Base-by-base conservation (phyloP, 1,139 yeast species). In the Debaryomyces fabryi region DNA sequence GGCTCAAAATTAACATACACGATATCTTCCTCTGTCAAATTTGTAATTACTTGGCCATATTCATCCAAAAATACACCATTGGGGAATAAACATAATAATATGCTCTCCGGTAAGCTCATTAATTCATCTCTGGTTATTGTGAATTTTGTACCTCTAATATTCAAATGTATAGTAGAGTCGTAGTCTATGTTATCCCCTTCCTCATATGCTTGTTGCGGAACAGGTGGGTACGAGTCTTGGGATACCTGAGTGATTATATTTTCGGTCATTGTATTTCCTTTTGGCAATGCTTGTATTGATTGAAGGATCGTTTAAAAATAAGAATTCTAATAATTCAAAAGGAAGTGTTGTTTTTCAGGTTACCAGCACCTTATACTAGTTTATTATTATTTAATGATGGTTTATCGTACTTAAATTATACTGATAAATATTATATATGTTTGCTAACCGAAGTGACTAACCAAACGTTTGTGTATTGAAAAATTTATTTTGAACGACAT, bases 41-140 rank as follows among this genome's bases (percentile, higher is more conserved):
- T 86, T 39, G 88, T 79, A 48, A 88, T 86, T n/a, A 86, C 86
- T 50, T 83, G 85, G 3, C 95, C 96, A 46, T 81, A 70, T 48
- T 77, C 76, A 63, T 89, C 95, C 50, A 88, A 77, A 62, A 88
- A 86, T 6, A 91, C 92, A 33, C 98, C 97, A 56, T 89, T 88
- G 13, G 98, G 96, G 67, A 85, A 95, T 47, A 89, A 70, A 57
- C 97, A 90, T 48, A 92, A 78, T 52, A 95, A 72, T 29, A 95
- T 85, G 54, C 93, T 84, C 65, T 95, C 98, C 1, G 99, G 98
- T 46, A 93, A 73, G 49, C 92, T 83, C 87, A 91, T 85, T 56
- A 93, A 78, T 64, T 90, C 97, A 57, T 90, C 96, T 54, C 97
- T 76, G 2, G 96, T 84, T 44, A 93, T 85, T 48, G 83, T 80